These are phyloP conservation scores for Fusarium protoensiforme DNA, from an alignment of 2,329 filamentous ascomycete genomes.

Conservation along the genomic window DNA sequence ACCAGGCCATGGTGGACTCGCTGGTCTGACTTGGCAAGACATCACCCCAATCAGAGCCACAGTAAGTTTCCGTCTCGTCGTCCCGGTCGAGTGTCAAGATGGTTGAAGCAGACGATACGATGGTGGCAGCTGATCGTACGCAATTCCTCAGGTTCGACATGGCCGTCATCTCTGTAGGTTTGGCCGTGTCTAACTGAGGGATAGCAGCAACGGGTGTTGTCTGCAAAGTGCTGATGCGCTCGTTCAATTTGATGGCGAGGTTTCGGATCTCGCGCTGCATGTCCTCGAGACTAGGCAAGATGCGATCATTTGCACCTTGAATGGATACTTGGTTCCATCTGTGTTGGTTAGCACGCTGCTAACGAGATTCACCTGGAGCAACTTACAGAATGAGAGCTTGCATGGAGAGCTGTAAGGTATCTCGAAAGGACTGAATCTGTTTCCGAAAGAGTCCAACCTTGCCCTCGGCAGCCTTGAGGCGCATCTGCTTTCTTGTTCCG, in stretches of 20 bases:
- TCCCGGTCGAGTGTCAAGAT: neutral
- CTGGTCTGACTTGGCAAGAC: neutral
- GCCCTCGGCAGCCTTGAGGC: neutral
- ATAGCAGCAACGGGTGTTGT: neutral
- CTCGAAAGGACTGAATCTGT: neutral
- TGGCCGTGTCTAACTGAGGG: neutral
- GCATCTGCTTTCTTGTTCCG: neutral
- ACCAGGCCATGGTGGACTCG: slow-evolving; percentile 1
- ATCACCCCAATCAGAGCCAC: neutral
- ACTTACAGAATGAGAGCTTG: neutral
- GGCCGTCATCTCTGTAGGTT: neutral
- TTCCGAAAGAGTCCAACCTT: neutral
- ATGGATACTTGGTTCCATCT: neutral
- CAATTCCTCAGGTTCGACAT: neutral
- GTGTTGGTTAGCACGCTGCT: neutral
- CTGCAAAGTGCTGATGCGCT: neutral
- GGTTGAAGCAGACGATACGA: neutral
- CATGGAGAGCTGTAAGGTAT: neutral
- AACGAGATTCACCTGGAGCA: neutral
- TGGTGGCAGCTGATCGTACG: neutral
- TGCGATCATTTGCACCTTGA: neutral
- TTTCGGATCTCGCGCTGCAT: neutral
- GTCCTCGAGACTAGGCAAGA: neutral
- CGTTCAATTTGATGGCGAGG: neutral
- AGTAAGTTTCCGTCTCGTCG: neutral